Evolutionary conservation across 768 basidiomycete species (phyloP), one percentile per base, ranked within the genome.

Genomic region (Udeniomyces megalosporus): DNA sequence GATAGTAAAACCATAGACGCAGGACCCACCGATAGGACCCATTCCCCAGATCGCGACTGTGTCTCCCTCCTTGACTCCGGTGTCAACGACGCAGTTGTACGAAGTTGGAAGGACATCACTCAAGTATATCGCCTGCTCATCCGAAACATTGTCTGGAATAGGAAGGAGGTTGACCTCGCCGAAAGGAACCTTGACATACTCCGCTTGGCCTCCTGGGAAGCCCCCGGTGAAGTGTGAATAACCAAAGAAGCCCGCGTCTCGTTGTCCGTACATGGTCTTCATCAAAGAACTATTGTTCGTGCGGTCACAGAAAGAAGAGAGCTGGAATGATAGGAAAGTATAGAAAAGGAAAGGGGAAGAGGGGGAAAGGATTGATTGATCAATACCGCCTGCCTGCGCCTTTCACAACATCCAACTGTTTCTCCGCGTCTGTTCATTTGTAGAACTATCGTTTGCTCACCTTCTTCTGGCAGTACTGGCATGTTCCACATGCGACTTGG

Each of bases 61-160:
- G 66, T 86, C 84, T 3, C 84, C 85, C 66, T 82, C 72, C 49
- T 81, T 76, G n/a, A 88, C 82, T 3, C 82, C 82, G 0, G 84
- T 84, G 70, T 86, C 84, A 22, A 81, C 79, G 26, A 88, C 82
- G 24, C 78, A 75, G 72, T 89, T 84, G 71, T 86, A 88, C 15
- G 80, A 80, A 0, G 85, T 87, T 1, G 82, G 80, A 6, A 86
- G 75, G 45, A 88, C 71, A 56, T 76, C 74, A 4, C 72, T 74
- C 10, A 76, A 61, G 69, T 72, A 75, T 65, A 70, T 61, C 24
- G 68, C 68, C 63, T 80, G 77, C 74, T 86, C 84, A 71, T 86
- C 80, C 3, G 81, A 67, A 8, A 89, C 75, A 15, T 76, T 74
- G 60, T 83, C 79, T 1, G 86, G 85, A 2, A 88, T 38, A 49